These are phyloP conservation scores for Neurospora sp. DNA, from an alignment of 2,329 filamentous ascomycete species.

Conservation along the genomic window DNA sequence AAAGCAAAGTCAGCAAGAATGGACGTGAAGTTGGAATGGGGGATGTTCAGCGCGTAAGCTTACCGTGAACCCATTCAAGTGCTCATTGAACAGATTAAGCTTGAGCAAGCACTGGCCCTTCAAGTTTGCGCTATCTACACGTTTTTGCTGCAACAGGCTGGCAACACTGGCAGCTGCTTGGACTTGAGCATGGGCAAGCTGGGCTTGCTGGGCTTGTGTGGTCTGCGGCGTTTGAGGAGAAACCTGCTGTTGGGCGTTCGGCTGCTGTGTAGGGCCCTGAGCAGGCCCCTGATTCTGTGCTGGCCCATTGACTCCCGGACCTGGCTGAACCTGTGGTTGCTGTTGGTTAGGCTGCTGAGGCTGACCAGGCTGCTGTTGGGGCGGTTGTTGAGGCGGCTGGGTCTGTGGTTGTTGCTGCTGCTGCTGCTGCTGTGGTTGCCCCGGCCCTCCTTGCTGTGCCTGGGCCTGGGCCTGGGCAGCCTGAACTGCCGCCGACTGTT, in stretches of 20 bases:
- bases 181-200: constrained; percentile 30
- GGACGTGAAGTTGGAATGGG: not conserved
- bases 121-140: constrained; percentile 30
- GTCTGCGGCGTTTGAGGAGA: constrained; percentile 30
- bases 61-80: constrained; percentile 48
- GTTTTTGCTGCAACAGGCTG: constrained; percentile 35
- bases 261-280: constrained; percentile 20
- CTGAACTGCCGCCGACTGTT: constrained; percentile 27
- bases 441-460: constrained; percentile 30
- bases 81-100: constrained; percentile 53
- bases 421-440: constrained; percentile 23
- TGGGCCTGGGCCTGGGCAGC: constrained; percentile 26
- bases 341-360: constrained; percentile 11
- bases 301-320: constrained; percentile 19
- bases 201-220: constrained; percentile 30
- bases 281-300: constrained; percentile 28
- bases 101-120: constrained; percentile 50
- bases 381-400: constrained; percentile 37
- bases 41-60: constrained; percentile 16
- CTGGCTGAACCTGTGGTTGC: constrained; percentile 30
- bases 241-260: constrained; percentile 30
- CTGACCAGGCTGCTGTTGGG: constrained; percentile 32
- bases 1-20: constrained; percentile 14
- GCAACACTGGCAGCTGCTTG: constrained; percentile 27
- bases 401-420: constrained; percentile 31